Evolutionary conservation across 371 early-diverging fungal species (phyloP).

Genomic region (Rhizomucor miehei): DNA sequence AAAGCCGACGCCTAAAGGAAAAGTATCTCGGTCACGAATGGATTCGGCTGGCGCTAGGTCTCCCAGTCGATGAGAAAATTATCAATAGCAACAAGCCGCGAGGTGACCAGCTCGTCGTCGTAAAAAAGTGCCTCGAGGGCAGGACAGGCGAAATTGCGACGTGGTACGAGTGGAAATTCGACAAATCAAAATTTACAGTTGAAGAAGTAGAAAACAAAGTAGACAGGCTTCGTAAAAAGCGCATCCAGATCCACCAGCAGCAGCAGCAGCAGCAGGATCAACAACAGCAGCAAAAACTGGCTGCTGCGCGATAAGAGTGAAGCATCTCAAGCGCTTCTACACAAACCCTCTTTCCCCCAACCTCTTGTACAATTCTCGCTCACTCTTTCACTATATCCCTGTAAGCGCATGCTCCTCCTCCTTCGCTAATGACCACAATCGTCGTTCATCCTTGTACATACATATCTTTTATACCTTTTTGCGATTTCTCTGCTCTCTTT

Average conservation of each 20-base stretch:
- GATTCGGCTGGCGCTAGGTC: constrained; percentile 39
- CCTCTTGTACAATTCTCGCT: too few relatives aligned
- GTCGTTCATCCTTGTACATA: too few relatives aligned
- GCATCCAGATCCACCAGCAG: constrained; percentile 11
- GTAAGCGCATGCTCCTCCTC: too few relatives aligned
- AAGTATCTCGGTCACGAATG: constrained; percentile 41
- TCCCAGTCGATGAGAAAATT: constrained; percentile 33
- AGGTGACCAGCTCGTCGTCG: background rate
- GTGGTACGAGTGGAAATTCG: constrained; percentile 46
- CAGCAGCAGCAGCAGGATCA: background rate
- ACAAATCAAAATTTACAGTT: constrained; percentile 22
- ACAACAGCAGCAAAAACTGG: too few relatives aligned
- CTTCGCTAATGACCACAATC: too few relatives aligned
- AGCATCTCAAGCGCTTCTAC: too few relatives aligned
- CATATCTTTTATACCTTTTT: too few relatives aligned
- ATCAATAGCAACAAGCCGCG: constrained; percentile 17
- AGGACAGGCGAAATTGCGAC: constrained; percentile 43
- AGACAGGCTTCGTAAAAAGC: constrained; percentile 27
- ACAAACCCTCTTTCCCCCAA: too few relatives aligned
- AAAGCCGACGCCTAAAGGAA: constrained; percentile 40
- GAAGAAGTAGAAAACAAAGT: constrained; percentile 38
- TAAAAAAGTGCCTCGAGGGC: constrained; percentile 9
- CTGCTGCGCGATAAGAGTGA: too few relatives aligned
- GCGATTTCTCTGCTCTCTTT: too few relatives aligned
- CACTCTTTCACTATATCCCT: too few relatives aligned